Percentiles rank a stretch among this genome's conserved stretches.
Evolutionary conservation across 768 basidiomycete genomes (phyloP).

Genomic region (Leucocoprinus leucothites): DNA sequence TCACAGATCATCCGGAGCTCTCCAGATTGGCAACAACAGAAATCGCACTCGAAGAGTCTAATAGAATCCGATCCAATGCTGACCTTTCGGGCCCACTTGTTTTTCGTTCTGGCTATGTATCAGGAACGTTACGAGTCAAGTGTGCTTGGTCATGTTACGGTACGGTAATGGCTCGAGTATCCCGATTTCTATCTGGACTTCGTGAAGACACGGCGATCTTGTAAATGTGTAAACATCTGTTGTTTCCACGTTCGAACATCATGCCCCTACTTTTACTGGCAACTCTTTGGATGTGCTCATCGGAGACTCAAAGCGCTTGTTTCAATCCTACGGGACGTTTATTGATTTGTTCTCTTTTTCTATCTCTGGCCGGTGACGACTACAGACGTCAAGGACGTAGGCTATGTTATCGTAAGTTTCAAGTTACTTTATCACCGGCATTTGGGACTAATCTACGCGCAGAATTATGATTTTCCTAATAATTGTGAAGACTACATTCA

Average conservation of each 20-base stretch:
- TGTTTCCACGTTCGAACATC: conserved; percentile 8
- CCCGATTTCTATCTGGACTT: conserved; percentile 9
- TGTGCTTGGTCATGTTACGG: conserved; percentile 8
- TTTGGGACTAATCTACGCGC: conserved; percentile 11
- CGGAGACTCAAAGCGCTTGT: conserved; percentile 13
- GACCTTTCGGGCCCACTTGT: conserved; percentile 10
- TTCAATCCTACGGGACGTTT: background rate
- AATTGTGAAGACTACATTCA: conserved; percentile 99
- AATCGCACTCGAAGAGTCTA: conserved; percentile 9
- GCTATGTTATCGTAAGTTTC: conserved; percentile 86
- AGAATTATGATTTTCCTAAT: conserved; percentile 99
- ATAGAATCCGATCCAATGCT: conserved; percentile 3
- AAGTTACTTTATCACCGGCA: conserved; percentile 5
- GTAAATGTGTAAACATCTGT: conserved; percentile 7
- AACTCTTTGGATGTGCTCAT: conserved; percentile 12
- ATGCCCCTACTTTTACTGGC: conserved; percentile 11
- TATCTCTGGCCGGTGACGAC: background rate
- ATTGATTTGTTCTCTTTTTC: conserved; percentile 11
- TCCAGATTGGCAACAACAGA: conserved; percentile 1
- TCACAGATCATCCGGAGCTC: conserved; percentile 8
- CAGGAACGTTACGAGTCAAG: conserved; percentile 12
- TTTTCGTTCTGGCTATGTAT: conserved; percentile 8
- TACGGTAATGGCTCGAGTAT: conserved; percentile 9
- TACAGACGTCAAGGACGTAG: conserved; percentile 98
- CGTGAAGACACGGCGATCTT: conserved; percentile 6